These are phyloP conservation scores for Termitomyces titanicus DNA, from an alignment of 768 basidiomycete species.

Conservation along the genomic window DNA sequence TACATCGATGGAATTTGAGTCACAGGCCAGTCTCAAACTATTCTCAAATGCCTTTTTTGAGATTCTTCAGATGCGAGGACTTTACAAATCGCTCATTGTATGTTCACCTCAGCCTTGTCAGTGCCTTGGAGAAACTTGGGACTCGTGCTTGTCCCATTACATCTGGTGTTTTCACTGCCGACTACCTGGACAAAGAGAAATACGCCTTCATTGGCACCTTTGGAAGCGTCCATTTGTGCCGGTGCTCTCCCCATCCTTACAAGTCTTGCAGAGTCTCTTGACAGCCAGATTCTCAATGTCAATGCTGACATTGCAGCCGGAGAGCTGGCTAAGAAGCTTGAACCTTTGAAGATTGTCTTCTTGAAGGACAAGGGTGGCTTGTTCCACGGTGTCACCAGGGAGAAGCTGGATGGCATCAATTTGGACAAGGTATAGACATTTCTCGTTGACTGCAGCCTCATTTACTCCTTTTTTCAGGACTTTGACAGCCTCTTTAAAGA, in stretches of 20 bases:
- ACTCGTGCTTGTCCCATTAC: conserved; percentile 97
- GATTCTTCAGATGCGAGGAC: conserved; percentile 77
- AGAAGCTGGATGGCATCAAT: conserved; percentile 96
- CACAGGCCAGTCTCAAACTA: conserved; percentile 49
- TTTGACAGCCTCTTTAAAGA: conserved; percentile 96
- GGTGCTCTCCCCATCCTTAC: conserved; percentile 96
- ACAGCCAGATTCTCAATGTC: conserved; percentile 97
- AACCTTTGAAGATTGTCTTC: conserved; percentile 98
- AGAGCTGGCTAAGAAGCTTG: conserved; percentile 95
- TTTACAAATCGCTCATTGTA: conserved; percentile 88
- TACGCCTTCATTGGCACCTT: conserved; percentile 95
- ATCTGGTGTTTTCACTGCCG: conserved; percentile 95
- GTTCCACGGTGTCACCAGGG: conserved; percentile 95
- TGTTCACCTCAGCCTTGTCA: conserved; percentile 95
- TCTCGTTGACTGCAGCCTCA: background rate
- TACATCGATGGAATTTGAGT: conserved; percentile 98
- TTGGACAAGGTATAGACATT: conserved; percentile 74
- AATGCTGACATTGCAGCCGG: conserved; percentile 99
- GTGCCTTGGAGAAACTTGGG: conserved; percentile 89
- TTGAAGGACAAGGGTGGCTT: conserved; percentile 98
- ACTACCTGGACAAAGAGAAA: conserved; percentile 92
- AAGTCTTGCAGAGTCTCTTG: conserved; percentile 87
- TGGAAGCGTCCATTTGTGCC: conserved; percentile 95
- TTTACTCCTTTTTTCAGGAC: conserved; percentile 49
- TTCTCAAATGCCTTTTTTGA: background rate